These are phyloP conservation scores for Trametes meyenii DNA, from an alignment of 768 basidiomycete species.

Conservation along the genomic window DNA sequence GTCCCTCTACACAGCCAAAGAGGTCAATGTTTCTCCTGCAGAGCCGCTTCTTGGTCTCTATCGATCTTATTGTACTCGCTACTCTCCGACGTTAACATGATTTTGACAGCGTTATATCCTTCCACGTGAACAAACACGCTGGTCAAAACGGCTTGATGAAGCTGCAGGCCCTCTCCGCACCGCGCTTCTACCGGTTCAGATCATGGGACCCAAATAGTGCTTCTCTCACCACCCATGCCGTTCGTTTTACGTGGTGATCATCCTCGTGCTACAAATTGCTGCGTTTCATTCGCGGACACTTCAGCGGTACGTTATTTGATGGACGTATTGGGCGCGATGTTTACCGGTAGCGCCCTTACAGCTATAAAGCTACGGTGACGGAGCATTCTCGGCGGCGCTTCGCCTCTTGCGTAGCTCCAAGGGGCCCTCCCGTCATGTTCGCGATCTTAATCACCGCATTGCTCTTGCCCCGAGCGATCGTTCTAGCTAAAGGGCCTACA, in stretches of 20 bases:
- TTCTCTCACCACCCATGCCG: neutral
- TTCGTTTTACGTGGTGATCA: neutral
- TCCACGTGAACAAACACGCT: no score
- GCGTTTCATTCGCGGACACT: neutral
- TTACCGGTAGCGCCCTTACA: neutral
- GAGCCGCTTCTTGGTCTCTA: no score
- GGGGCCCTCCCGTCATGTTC: conserved; percentile 6
- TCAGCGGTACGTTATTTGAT: neutral
- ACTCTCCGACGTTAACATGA: no score
- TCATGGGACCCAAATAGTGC: neutral
- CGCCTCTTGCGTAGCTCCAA: conserved; percentile 9
- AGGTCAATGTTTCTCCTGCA: no score
- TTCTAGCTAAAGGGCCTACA: conserved; percentile 16
- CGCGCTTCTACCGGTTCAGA: neutral
- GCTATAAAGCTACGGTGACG: conserved; percentile 15
- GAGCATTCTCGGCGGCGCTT: conserved; percentile 19
- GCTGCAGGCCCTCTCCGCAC: neutral
- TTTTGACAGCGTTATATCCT: no score
- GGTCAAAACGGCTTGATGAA: no score
- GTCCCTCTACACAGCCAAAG: no score
- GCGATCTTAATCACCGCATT: conserved; percentile 17
- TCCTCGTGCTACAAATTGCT: neutral
- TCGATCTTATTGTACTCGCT: no score
- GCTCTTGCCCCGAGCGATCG: conserved; percentile 15
- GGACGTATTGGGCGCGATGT: neutral